Percentiles rank a stretch among this genome's conserved stretches.
Conservation (phyloP, 2,329 filamentous ascomycete species). For the Fusarium sp. region DNA sequence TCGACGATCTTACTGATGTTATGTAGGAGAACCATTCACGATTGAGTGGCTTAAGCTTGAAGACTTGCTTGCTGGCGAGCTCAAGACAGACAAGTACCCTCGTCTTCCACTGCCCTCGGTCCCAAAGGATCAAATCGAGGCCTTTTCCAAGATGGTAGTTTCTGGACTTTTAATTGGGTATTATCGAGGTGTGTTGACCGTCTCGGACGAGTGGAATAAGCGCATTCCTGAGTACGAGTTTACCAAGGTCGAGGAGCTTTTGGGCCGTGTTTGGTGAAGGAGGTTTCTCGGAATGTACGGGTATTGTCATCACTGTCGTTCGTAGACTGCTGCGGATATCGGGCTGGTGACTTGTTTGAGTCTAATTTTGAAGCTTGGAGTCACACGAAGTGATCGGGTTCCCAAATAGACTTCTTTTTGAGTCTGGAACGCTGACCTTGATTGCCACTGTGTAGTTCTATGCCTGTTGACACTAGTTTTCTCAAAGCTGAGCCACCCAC, state of each 20-base stretch:
- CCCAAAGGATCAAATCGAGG: background rate
- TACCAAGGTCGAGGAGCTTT: background rate
- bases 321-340: background rate
- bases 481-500: background rate
- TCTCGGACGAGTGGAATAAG: slow-evolving; percentile 6
- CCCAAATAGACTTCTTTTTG: background rate
- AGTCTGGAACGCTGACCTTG: background rate
- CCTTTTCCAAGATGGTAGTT: slow-evolving; percentile 11
- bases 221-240: background rate
- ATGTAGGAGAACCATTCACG: background rate
- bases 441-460: background rate
- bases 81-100: background rate
- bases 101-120: background rate
- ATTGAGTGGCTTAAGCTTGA: slow-evolving; percentile 13
- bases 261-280: background rate
- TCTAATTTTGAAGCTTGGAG: background rate
- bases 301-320: background rate
- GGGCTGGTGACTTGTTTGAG: background rate
- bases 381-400: background rate
- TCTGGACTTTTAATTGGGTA: background rate
- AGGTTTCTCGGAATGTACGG: background rate
- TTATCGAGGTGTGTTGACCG: background rate
- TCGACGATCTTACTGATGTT: accelerated
- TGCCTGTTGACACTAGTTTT: background rate
- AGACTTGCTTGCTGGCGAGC: background rate